Evolutionary conservation across 345 rosid genomes (phyloP).

Genomic region (Microcos paniculata): DNA sequence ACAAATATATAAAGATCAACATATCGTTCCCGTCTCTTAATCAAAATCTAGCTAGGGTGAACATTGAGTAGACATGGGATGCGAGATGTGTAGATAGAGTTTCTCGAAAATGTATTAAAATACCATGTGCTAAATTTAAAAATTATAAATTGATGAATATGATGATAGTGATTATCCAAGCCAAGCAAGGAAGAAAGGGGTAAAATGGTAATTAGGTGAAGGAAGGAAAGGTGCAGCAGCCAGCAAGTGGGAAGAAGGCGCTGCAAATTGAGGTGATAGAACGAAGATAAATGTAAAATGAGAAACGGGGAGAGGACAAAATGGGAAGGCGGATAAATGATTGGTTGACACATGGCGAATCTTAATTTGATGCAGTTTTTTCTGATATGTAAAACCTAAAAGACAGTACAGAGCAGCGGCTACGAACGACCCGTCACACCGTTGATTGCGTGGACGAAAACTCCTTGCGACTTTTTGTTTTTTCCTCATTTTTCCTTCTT

Average conservation of each 20-base stretch:
- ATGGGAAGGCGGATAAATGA: conserved; percentile 30
- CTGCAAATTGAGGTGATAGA: conserved; percentile 27
- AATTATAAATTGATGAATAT: no score
- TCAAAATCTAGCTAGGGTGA: no score
- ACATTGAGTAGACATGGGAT: no score
- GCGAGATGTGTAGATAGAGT: no score
- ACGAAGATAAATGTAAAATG: no score
- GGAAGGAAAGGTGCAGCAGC: background rate
- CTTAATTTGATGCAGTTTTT: conserved; percentile 27
- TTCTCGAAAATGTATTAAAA: no score
- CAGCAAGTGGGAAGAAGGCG: background rate
- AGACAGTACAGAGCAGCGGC: conserved; percentile 7
- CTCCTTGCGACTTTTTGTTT: conserved; percentile 1
- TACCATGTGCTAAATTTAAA: no score
- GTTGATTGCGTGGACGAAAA: conserved; percentile 66
- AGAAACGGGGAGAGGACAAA: conserved; percentile 19
- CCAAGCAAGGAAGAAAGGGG: background rate
- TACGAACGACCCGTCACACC: conserved; percentile 51
- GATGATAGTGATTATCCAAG: background rate
- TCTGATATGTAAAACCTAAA: background rate
- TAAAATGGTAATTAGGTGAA: background rate
- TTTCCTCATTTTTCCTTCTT: background rate
- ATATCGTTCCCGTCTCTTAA: no score
- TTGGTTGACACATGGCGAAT: conserved; percentile 42
- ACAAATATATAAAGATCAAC: no score